These are phyloP conservation scores for Ambispora gerdemannii DNA, from an alignment of 192 early-diverging fungal genomes.

Conservation along the genomic window DNA sequence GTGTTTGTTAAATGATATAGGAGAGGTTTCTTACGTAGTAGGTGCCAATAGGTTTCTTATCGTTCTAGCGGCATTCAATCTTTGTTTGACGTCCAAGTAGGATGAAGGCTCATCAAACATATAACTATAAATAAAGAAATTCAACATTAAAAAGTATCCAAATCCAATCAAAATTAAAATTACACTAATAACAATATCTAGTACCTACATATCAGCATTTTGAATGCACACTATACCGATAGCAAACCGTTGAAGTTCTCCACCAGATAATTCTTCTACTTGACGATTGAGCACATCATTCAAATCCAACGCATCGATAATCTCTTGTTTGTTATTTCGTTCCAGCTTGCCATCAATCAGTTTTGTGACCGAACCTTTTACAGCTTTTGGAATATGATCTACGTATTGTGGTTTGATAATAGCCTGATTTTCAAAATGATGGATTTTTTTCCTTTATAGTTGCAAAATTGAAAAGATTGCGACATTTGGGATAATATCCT, in stretches of 20 bases:
- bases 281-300: constrained; percentile 80
- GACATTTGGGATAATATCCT: not conserved
- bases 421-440: constrained; percentile 44
- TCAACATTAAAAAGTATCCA: no score
- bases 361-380: constrained; percentile 73
- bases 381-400: constrained; percentile 79
- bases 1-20: no score
- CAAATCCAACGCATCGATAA: constrained; percentile 78
- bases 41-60: constrained; percentile 80
- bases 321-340: constrained; percentile 65
- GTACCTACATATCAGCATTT: constrained; percentile 77
- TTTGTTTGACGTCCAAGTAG: constrained; percentile 98
- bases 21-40: constrained; percentile 36
- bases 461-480: not conserved
- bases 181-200: not conserved
- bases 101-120: constrained; percentile 99
- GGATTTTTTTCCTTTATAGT: not conserved
- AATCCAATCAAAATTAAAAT: no score
- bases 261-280: constrained; percentile 83
- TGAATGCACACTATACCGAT: constrained; percentile 83
- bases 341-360: constrained; percentile 71
- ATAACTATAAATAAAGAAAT: constrained; percentile 64
- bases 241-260: constrained; percentile 97
- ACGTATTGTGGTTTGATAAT: constrained; percentile 98
- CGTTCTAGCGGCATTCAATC: constrained; percentile 91